Evolutionary conservation across 1,284 basidiomycete species (phyloP), one percentile per base, ranked within the genome.

Genomic region (Mycocalia duriaeana): DNA sequence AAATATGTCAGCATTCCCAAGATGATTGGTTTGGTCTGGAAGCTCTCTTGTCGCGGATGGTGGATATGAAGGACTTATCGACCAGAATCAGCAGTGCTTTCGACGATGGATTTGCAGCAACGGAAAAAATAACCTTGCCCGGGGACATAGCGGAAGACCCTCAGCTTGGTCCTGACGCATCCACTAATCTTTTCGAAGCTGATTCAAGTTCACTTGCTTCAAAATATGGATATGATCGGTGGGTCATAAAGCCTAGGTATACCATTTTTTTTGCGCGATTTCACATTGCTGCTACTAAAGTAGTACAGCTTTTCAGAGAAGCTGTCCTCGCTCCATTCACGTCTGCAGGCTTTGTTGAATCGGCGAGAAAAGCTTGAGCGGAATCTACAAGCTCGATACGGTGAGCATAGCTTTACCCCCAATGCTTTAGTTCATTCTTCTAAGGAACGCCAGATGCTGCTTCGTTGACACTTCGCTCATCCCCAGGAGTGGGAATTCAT

Each of bases 161-260:
- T 22, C 5, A 31, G 19, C 13, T 41, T 37, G 25, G 55, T 53
- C n/a, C n/a, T n/a, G n/a, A n/a, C n/a, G n/a, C n/a, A n/a, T 20
- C 14, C 8, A 31, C 28, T 31, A 31, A 31, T 9, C 28, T 31
- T 31, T 31, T 9, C 28, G 8, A 8, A 9, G 28, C 49, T 46
- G 55, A 56, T 26, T 28, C 24, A 5, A 42, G 36, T 16, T 18
- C 47, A 7, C 19, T 24, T 3, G 9, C 34, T 19, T 67, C 63
- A 63, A 58, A 56, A 47, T 59, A 57, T 44, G 60, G 62, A 9
- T 55, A 51, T 42, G 57, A 55, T 37, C 75, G 70, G 50, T 85
- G 83, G 82, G 75, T 71, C 25, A 85, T 95, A 50, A 83, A 78
- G 51, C 85, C 89, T 19, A 73, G 75, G 92, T 94, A 54, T 58